Evolutionary conservation across 116 monocot species (phyloP), one percentile per base, ranked within the genome.

Genomic region (Phalaenopsis hybrid): DNA sequence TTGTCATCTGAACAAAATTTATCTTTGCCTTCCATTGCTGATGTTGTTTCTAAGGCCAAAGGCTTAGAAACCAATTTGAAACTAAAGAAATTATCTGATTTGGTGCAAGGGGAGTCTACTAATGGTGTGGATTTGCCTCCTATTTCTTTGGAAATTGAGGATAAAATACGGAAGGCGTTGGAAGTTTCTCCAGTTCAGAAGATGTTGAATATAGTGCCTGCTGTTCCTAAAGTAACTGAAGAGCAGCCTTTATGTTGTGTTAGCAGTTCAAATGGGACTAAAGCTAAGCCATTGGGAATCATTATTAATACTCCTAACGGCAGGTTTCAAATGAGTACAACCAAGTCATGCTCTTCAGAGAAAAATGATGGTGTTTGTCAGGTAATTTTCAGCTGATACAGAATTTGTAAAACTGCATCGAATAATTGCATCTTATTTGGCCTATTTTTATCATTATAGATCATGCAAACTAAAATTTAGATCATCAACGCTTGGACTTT

Each of bases 11-110:
- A 85, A 43, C 55, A 80, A 74, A 80, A 83, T 78, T 57, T 69
- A 4, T 41, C 51, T 6, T 50, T 23, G 10, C 77, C 59, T 41
- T 41, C 18, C 17, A 25, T 51, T 44, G 37, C 76, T n/a, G 77
- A 59, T 37, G 57, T 74, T 82, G 57, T 77, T 82, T 81, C 80
- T 58, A 45, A 16, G 15, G 43, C 76, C 5, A 49, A 87, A 34
- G 84, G 73, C 31, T 63, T 21, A 81, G 78, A 68, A 79, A 58
- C 37, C 1, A 41, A 37, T 74, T 75, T 49, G 74, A 79, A 37
- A 81, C 8, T 13, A 18, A 80, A 77, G 45, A 81, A 85, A 70
- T 81, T 74, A 79, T 81, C 80, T 23, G 75, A 76, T 85, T 57
- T 69, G 4, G 65, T 57, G 23, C 37, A 44, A 59, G 15, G 28